Conservation (phyloP, 148 eudicot species). For the Mesembryanthemum crystallinum region DNA sequence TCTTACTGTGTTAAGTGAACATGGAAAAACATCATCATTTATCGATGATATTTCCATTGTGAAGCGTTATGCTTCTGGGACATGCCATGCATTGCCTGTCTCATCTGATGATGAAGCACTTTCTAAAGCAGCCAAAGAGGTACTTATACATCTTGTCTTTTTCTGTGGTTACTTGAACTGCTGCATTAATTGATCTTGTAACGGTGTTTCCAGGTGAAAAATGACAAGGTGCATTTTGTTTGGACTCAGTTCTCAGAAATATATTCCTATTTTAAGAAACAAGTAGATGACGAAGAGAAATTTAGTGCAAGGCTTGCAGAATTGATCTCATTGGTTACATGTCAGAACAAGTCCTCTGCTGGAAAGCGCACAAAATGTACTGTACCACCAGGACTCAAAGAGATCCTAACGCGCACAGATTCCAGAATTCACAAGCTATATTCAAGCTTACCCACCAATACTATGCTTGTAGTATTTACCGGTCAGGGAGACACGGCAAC, state of each 20-base stretch:
- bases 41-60: constrained; percentile 72
- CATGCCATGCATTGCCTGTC: constrained; percentile 79
- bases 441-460: constrained; percentile 59
- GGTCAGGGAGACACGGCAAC: constrained; percentile 95
- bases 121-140: constrained; percentile 77
- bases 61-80: constrained; percentile 84
- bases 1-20: constrained; percentile 60
- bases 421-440: constrained; percentile 57
- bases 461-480: constrained; percentile 78
- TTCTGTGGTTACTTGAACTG: background rate
- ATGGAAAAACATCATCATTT: constrained; percentile 73
- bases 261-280: constrained; percentile 61
- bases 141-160: constrained; percentile 13
- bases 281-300: constrained; percentile 62
- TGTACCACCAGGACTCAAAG: constrained; percentile 59
- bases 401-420: constrained; percentile 55
- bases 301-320: constrained; percentile 68
- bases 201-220: constrained; percentile 49
- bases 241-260: constrained; percentile 89
- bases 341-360: constrained; percentile 44
- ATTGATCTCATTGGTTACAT: constrained; percentile 72
- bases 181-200: background rate
- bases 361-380: constrained; percentile 40
- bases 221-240: constrained; percentile 68
- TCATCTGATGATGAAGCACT: constrained; percentile 87